A percentile compares a stretch with the other conserved stretches of the same genome.
Evolutionary conservation across 108 stramenopile species (phyloP).

Genomic region (Conticribra weissflogii): DNA sequence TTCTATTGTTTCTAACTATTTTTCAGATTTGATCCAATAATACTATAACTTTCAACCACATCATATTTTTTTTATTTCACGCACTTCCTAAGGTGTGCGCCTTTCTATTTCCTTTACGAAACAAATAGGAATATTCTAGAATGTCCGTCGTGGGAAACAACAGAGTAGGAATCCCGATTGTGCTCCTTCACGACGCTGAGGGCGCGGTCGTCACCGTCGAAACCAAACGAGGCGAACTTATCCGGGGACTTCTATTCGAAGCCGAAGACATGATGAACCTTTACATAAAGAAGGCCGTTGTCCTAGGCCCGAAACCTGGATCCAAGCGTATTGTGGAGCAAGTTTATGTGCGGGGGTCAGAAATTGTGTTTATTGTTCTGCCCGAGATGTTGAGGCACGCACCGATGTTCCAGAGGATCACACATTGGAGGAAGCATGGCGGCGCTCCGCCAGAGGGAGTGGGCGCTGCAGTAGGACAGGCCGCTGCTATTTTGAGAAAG

Average conservation of each 20-base stretch:
- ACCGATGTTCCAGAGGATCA: constrained; percentile 90
- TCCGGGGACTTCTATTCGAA: constrained; percentile 87
- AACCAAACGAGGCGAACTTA: constrained; percentile 82
- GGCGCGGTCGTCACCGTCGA: constrained; percentile 86
- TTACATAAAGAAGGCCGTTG: constrained; percentile 83
- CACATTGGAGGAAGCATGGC: constrained; percentile 88
- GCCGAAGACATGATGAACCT: constrained; percentile 93
- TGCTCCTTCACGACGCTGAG: constrained; percentile 88
- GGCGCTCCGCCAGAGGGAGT: constrained; percentile 93
- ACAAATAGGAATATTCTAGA: not conserved
- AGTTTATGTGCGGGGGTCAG: constrained; percentile 77
- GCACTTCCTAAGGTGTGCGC: too few species aligned
- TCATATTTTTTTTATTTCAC: too few species aligned
- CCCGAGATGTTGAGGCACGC: constrained; percentile 90
- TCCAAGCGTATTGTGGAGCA: constrained; percentile 79
- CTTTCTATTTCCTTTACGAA: too few species aligned
- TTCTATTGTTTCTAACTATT: too few species aligned
- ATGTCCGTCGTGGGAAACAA: constrained; percentile 93
- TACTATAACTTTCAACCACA: too few species aligned
- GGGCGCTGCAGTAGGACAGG: constrained; percentile 87
- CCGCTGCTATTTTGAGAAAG: constrained; percentile 88
- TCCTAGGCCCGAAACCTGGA: constrained; percentile 56
- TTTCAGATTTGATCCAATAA: too few species aligned
- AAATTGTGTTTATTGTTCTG: constrained; percentile 86
- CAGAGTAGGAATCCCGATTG: constrained; percentile 89